Base-by-base conservation (phyloP, 805 yeast species). In the Suhomyces faveliae region DNA sequence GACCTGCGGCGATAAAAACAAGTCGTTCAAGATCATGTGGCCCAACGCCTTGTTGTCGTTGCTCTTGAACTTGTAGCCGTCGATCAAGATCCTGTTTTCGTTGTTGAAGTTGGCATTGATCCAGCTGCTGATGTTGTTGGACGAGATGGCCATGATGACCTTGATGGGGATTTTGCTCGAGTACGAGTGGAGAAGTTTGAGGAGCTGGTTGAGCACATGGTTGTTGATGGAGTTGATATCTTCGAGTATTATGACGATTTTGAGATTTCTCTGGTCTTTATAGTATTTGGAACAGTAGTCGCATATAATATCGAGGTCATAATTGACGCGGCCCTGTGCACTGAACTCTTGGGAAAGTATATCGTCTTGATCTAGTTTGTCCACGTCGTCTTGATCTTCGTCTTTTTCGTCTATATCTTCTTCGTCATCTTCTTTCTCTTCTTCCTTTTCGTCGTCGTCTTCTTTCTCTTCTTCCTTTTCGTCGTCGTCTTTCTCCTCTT, bases 111-210 rank as follows among this genome's bases (percentile, higher is more conserved):
- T 68, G 42, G 52, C 39, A 49, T 65, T 64, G 40, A 72, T 61
- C 77, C 77, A 73, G 27, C 56, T 56, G 29, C 65, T 59, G n/a
- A 68, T 64, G 46, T 68, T 68, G 42, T 55, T 57, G 5, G 73
- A 56, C 12, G 73, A 64, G 12, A 73, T 53, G 0, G 71, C 75
- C 59, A 73, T 52, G 24, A 73, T 52, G n/a, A 72, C 45, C 46
- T 63, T 64, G 23, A 70, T 52, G 0, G 75, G 75, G 17, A 64
- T 42, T n/a, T 56, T 47, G 5, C 41, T 21, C 1, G 59, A 40
- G 50, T 66, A 66, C 0, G 66, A 56, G 27, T 63, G 59, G 15
- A 71, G 47, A 7, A 67, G 51, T 46, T 65, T 67, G 11, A 73
- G 24, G 29, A 72, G 51, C 45, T 66, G 74, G 53, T 71, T 71